Percentiles rank a stretch among this genome's conserved stretches.
These are phyloP conservation scores for Pseudocercospora vitis DNA, from an alignment of 2,329 filamentous ascomycete genomes.

Conservation along the genomic window DNA sequence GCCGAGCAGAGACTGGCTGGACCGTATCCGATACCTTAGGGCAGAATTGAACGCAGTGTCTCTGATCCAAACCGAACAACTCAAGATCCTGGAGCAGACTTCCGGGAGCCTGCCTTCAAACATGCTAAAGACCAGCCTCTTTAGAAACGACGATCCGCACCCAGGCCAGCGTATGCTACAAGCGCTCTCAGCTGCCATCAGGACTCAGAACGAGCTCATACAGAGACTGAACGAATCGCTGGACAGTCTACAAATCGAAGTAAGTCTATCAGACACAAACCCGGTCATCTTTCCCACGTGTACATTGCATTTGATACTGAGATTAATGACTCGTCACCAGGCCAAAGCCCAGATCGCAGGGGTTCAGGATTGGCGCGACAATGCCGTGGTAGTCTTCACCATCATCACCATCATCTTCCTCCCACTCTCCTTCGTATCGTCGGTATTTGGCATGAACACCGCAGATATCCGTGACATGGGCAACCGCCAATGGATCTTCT, in stretches of 20 bases:
- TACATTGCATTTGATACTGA: too few relatives aligned
- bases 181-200: neutral
- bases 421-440: slow-evolving; percentile 16
- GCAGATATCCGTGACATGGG: slow-evolving; percentile 16
- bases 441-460: slow-evolving; percentile 23
- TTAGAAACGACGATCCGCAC: neutral
- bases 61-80: neutral
- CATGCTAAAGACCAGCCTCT: neutral
- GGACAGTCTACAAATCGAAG: neutral
- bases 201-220: neutral
- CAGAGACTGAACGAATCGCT: neutral
- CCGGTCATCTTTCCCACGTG: too few relatives aligned
- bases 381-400: slow-evolving; percentile 15
- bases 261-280: too few relatives aligned
- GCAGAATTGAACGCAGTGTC: neutral
- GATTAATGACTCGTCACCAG: neutral
- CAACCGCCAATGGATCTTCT: slow-evolving; percentile 13
- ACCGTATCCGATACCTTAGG: neutral
- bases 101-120: neutral
- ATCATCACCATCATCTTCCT: slow-evolving; percentile 24
- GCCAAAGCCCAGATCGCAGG: neutral
- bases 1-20: neutral
- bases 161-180: neutral
- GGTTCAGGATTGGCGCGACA: slow-evolving; percentile 11
- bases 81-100: neutral